A percentile compares a stretch with the other conserved stretches of the same genome.
These are phyloP conservation scores for Aureobasidium sp. DNA, from an alignment of 2,329 filamentous ascomycete genomes.

Conservation along the genomic window DNA sequence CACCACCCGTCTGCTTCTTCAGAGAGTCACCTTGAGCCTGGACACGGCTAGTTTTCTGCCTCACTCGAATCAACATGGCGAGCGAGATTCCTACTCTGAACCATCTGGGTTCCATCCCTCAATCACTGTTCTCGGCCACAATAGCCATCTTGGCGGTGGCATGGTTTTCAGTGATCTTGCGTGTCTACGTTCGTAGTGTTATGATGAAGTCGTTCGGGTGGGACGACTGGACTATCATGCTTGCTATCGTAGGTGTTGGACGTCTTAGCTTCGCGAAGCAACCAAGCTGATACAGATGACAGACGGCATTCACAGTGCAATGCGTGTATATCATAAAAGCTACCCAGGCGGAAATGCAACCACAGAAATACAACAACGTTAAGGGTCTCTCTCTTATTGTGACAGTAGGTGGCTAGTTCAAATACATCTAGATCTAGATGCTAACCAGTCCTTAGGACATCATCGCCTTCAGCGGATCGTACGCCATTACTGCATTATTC, in stretches of 20 bases:
- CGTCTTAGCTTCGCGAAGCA: too few relatives aligned
- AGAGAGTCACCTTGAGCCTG: too few relatives aligned
- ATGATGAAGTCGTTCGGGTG: constrained; percentile 7
- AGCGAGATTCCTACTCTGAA: background rate
- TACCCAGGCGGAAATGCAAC: background rate
- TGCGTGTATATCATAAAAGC: background rate
- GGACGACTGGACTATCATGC: constrained; percentile 9
- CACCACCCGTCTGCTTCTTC: too few relatives aligned
- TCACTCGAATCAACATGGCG: background rate
- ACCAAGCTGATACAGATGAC: background rate
- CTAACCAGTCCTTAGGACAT: background rate
- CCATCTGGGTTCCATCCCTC: background rate
- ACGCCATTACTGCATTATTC: constrained; percentile 9
- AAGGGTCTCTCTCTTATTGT: background rate
- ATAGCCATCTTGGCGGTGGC: constrained; percentile 9
- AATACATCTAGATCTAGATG: too few relatives aligned
- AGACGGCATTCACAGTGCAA: constrained; percentile 1
- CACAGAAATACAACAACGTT: background rate
- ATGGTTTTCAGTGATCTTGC: constrained; percentile 4
- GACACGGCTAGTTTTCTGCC: background rate
- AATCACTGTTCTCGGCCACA: background rate
- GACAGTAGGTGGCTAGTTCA: background rate
- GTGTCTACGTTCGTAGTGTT: constrained; percentile 11
- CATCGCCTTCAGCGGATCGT: constrained; percentile 6
- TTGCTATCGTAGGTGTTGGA: background rate